phyloP scores from a whole-genome alignment of 768 basidiomycete species.

The Dioszegia aurantiaca region DNA sequence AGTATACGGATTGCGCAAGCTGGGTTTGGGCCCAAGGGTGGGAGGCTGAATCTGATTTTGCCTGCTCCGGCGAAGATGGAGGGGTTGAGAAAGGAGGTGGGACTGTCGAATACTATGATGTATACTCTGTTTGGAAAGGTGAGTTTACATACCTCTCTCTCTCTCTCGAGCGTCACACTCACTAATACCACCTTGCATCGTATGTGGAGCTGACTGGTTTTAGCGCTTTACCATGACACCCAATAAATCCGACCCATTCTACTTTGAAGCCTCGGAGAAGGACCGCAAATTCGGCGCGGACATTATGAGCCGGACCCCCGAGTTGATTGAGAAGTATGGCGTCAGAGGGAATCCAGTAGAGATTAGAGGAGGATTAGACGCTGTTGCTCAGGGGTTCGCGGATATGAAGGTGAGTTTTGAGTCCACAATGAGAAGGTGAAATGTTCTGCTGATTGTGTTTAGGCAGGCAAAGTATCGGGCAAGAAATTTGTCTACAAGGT shows the following conservation, averaged over 20 bases:
- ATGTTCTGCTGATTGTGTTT: not conserved
- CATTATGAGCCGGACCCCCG: constrained; percentile 21
- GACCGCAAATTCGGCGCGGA: constrained; percentile 10
- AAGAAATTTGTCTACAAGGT: constrained; percentile 33
- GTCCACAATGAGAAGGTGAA: not conserved
- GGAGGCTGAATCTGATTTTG: constrained; percentile 29
- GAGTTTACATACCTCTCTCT: constrained; percentile 7
- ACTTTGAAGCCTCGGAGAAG: not conserved
- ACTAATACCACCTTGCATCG: no score
- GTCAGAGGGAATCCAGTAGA: constrained; percentile 36
- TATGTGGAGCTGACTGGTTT: not conserved
- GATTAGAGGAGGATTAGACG: constrained; percentile 46
- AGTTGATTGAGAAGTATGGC: constrained; percentile 28
- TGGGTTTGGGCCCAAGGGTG: constrained; percentile 18
- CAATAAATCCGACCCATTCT: constrained; percentile 2
- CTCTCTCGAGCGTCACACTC: no score
- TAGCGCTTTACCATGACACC: constrained; percentile 10
- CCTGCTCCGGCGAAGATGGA: constrained; percentile 18
- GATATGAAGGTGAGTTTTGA: constrained; percentile 24
- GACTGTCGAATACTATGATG: constrained; percentile 26
- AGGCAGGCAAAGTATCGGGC: constrained; percentile 32
- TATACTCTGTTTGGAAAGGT: constrained; percentile 37
- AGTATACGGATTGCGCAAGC: constrained; percentile 26
- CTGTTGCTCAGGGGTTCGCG: constrained; percentile 25
- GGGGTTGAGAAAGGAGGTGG: constrained; percentile 22